Evolutionary conservation across 2,329 filamentous ascomycete species (phyloP).

Genomic region (Fusarium sp.): DNA sequence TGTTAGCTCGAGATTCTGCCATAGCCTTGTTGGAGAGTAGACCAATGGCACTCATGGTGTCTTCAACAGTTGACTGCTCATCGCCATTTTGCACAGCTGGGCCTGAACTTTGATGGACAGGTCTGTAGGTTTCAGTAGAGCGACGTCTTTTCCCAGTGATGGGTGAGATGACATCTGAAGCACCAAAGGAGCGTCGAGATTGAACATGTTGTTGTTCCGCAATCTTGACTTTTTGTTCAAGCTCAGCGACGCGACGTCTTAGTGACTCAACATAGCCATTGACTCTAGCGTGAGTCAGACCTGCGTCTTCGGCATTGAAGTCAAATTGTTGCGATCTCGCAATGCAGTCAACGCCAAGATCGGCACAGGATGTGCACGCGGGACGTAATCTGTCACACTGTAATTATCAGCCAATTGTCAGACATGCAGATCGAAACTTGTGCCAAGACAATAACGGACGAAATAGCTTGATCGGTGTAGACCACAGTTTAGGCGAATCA

Average conservation of each 20-base stretch:
- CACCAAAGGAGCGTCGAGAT: not conserved
- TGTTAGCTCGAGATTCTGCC: constrained; percentile 17
- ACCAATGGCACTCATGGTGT: constrained; percentile 33
- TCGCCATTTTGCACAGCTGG: not conserved
- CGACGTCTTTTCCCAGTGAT: not conserved
- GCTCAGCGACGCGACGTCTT: constrained; percentile 6
- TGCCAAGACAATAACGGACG: not conserved
- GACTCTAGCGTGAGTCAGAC: constrained; percentile 21
- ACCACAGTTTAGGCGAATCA: not conserved
- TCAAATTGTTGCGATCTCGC: constrained; percentile 27
- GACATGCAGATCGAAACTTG: accelerated
- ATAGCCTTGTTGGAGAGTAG: constrained; percentile 25
- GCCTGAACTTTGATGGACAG: accelerated
- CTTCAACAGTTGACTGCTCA: constrained; percentile 27
- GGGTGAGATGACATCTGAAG: not conserved
- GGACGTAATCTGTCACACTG: constrained; percentile 20
- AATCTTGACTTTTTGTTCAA: constrained; percentile 18
- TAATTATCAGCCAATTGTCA: not conserved
- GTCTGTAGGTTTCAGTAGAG: not conserved
- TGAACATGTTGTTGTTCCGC: constrained; percentile 8
- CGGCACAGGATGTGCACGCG: constrained; percentile 18
- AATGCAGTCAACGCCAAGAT: constrained; percentile 26
- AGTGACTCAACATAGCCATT: constrained; percentile 26
- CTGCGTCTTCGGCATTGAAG: constrained; percentile 21
- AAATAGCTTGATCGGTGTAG: too few relatives aligned